Base-by-base conservation (phyloP, 106 monocot genomes). In the Vanilla planifolia region DNA sequence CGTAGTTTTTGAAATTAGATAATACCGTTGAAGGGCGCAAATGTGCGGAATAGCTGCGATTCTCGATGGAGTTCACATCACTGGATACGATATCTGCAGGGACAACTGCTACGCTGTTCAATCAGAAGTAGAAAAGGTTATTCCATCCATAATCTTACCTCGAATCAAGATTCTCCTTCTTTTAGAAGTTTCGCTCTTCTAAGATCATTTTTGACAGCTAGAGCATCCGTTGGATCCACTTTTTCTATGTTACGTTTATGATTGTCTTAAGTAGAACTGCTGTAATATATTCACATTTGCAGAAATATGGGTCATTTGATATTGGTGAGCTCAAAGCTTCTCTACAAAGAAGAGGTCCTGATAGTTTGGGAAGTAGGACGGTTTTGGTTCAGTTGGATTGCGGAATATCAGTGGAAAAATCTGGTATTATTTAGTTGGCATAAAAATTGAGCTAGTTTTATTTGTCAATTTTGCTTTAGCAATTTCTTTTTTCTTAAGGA, bases 31-130 rank as follows among this genome's bases (percentile, higher is more conserved):
- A 30, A 53, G 30, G 34, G 19, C 19, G 57, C 30, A 65, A 52
- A 88, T 88, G 87, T 88, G 87, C 21, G 87, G 87, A 33, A 83
- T 88, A 67, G 82, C 87, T 43, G 48, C 83, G 22, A 48, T 83
- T 41, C 55, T 88, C 13, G 70, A 75, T 1, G 72, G 75, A 55
- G 73, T 69, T 61, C 56, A 37, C 42, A 64, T 88, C 46, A 23
- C 57, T 40, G 62, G 76, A 43, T 59, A 41, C 33, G 69, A 79
- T 68, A 13, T 50, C 8, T 61, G 11, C 43, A 61, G n/a, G 27
- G 42, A 42, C 24, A 42, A 20, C 0, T 42, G 43, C 9, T 14
- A 43, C 10, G 61, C 26, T 2, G 24, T 22, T 33, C 33, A 15
- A 25, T 42, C 35, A 23, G 26, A 43, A 26, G 42, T 15, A 15